Evolutionary conservation across 1,284 basidiomycete genomes (phyloP).

Genomic region (Heterobasidion annosum): DNA sequence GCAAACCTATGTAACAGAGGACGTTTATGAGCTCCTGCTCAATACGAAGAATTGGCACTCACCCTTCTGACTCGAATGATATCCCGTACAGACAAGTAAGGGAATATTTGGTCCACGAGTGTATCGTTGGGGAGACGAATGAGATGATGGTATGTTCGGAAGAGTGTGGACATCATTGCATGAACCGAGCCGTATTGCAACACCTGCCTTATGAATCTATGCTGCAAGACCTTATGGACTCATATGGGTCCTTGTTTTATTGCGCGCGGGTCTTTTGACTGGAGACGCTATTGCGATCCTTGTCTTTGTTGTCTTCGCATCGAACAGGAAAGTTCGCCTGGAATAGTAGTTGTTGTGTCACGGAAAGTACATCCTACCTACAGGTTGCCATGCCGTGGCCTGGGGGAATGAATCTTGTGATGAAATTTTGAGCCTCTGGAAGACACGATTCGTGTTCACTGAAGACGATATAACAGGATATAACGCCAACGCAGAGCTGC

Average conservation of each 20-base stretch:
- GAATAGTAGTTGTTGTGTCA: too few relatives aligned
- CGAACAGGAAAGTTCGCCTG: too few relatives aligned
- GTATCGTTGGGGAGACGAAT: slow-evolving; percentile 23
- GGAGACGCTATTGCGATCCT: too few relatives aligned
- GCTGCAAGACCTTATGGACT: background rate
- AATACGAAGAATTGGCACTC: background rate
- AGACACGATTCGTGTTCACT: too few relatives aligned
- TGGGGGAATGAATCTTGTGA: too few relatives aligned
- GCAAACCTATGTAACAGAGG: slow-evolving; percentile 31
- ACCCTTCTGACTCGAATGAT: slow-evolving; percentile 44
- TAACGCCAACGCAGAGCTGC: too few relatives aligned
- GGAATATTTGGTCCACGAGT: slow-evolving; percentile 39
- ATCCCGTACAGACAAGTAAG: slow-evolving; percentile 41
- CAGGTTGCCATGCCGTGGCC: too few relatives aligned
- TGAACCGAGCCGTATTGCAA: background rate
- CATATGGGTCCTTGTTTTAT: background rate
- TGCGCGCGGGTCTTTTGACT: background rate
- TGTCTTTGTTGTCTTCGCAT: too few relatives aligned
- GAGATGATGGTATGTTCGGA: background rate
- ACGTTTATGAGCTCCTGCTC: background rate
- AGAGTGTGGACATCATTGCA: background rate
- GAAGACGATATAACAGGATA: too few relatives aligned
- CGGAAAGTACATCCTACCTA: too few relatives aligned
- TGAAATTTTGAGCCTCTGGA: too few relatives aligned
- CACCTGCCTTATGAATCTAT: background rate